Percentiles rank a stretch among this genome's conserved stretches.
Conservation (phyloP, 192 early-diverging fungal genomes). For the Backusella australiensis region DNA sequence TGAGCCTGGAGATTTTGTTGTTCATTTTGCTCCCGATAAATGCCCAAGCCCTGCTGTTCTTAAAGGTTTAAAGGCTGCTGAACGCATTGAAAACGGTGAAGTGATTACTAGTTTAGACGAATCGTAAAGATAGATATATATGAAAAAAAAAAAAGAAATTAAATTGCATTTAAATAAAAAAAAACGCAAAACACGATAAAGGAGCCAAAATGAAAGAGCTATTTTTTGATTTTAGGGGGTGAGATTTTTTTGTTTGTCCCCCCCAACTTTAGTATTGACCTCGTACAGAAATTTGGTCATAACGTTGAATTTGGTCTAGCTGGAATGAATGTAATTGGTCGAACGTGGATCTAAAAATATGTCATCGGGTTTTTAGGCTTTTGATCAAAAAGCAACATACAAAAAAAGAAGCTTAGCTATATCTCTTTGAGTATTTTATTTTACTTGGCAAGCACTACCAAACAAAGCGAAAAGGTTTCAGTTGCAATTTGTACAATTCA, state of each 20-base stretch:
- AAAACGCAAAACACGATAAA: neutral
- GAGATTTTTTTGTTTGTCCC: neutral
- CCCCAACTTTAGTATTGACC: neutral
- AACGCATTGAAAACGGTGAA: conserved; percentile 21
- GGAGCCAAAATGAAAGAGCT: neutral
- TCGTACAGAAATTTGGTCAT: neutral
- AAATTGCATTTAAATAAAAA: neutral
- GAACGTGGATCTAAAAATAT: neutral
- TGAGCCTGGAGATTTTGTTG: conserved; percentile 46
- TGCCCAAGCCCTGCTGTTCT: conserved; percentile 51
- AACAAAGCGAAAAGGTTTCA: neutral
- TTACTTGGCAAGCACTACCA: neutral
- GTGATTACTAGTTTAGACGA: conserved; percentile 8
- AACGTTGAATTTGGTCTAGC: neutral
- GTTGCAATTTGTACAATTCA: neutral
- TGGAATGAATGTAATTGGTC: neutral
- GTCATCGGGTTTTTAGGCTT: neutral
- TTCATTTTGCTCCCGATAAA: conserved; percentile 57
- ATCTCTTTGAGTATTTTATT: neutral
- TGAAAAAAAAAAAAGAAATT: neutral
- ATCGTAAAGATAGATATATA: neutral
- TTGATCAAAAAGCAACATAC: neutral
- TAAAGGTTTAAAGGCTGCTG: conserved; percentile 36
- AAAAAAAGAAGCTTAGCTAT: neutral
- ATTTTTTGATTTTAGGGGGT: neutral